A percentile compares a stretch with the other conserved stretches of the same genome.
Conservation (phyloP, 352 stramenopile species). For the Aphanomyces stellatus region DNA sequence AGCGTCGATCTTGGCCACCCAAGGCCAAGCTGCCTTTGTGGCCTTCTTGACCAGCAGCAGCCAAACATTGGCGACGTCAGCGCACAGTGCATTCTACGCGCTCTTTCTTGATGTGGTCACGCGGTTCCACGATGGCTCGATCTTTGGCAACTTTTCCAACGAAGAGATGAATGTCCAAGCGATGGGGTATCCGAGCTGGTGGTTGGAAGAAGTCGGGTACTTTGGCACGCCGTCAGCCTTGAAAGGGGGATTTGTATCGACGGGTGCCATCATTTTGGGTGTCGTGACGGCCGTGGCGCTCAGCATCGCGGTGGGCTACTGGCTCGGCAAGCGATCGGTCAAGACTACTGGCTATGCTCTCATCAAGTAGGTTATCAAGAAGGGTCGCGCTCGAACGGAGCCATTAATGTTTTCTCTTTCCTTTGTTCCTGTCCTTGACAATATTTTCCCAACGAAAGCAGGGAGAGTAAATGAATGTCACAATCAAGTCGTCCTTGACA, state of each 20-base stretch:
- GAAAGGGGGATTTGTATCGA: neutral
- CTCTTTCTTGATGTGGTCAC: constrained; percentile 15
- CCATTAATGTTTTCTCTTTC: neutral
- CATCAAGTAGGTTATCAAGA: constrained; percentile 3
- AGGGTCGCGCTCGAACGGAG: neutral
- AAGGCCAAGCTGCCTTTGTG: constrained; percentile 11
- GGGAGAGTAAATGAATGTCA: too few species aligned
- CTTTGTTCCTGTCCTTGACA: neutral
- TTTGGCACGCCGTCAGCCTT: neutral
- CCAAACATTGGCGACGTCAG: neutral
- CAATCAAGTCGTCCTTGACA: too few species aligned
- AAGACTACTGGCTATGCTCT: neutral
- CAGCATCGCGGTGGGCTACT: neutral
- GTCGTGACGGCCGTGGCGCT: neutral
- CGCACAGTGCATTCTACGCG: neutral
- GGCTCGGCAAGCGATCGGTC: neutral
- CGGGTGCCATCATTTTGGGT: neutral
- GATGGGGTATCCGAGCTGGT: constrained; percentile 19
- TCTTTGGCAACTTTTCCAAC: constrained; percentile 11
- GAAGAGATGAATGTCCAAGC: constrained; percentile 5
- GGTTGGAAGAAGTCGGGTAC: constrained; percentile 17
- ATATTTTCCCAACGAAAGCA: neutral
- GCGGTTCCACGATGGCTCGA: constrained; percentile 16
- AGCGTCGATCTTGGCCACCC: neutral
- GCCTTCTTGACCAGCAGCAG: constrained; percentile 2